Percentiles rank a stretch among this genome's conserved stretches.
These are phyloP conservation scores for Discostella stelligeroides DNA, from an alignment of 108 stramenopile genomes.

Conservation along the genomic window DNA sequence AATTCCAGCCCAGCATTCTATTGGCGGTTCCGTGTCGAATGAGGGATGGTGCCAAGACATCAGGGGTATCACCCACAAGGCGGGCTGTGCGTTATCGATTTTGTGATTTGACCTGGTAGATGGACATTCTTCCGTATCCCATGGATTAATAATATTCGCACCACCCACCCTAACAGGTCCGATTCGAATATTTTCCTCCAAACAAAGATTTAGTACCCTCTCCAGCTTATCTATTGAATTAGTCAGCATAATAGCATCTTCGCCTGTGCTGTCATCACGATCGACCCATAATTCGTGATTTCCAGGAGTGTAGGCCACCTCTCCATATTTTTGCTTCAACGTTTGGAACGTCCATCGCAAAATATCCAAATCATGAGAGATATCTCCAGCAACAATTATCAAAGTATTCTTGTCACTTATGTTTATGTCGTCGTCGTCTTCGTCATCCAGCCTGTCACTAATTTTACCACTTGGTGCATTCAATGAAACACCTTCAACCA, in stretches of 20 bases:
- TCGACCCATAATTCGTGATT: conserved; percentile 52
- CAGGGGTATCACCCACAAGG: conserved; percentile 40
- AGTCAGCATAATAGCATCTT: neutral
- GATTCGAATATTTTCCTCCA: conserved; percentile 35
- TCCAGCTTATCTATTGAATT: conserved; percentile 50
- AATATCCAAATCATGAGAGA: conserved; percentile 41
- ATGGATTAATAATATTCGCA: too few species aligned
- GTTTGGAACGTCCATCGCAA: conserved; percentile 49
- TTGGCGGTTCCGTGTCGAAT: conserved; percentile 45
- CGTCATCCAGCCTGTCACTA: neutral
- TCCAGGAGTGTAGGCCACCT: conserved; percentile 42
- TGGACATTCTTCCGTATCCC: too few species aligned
- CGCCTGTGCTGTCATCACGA: neutral
- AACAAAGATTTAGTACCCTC: conserved; percentile 34
- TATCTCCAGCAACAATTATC: conserved; percentile 46
- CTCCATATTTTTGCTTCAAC: conserved; percentile 33
- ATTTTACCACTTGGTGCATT: too few species aligned
- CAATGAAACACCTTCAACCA: neutral
- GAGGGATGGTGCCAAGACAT: conserved; percentile 48
- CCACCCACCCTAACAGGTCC: conserved; percentile 41
- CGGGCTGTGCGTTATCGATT: neutral
- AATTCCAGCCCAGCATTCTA: conserved; percentile 45
- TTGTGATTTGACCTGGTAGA: neutral
- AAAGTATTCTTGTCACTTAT: conserved; percentile 13
- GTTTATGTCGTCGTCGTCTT: neutral